Evolutionary conservation across 2,329 filamentous ascomycete genomes (phyloP).

Genomic region (Ophiostoma sp.): DNA sequence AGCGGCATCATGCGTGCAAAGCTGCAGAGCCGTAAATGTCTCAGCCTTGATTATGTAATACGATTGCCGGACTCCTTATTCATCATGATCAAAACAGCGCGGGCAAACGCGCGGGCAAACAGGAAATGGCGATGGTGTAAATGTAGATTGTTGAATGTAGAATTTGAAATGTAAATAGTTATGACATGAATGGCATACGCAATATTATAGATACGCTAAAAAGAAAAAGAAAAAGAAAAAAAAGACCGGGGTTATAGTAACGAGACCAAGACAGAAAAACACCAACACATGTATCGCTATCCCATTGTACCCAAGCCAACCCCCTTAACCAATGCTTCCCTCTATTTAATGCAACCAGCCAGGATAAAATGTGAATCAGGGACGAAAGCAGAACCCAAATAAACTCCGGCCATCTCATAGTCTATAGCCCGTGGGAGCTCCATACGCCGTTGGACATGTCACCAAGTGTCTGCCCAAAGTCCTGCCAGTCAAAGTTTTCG

Average conservation of each 20-base stretch:
- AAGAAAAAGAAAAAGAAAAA: neutral
- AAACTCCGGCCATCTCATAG: neutral
- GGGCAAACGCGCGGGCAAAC: no score
- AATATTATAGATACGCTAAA: neutral
- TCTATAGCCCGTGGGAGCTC: constrained; percentile 26
- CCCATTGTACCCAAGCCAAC: neutral
- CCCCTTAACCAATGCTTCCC: neutral
- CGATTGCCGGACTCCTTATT: no score
- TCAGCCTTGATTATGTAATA: no score
- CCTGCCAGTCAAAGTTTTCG: constrained; percentile 37
- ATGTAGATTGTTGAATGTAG: no score
- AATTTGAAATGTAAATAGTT: no score
- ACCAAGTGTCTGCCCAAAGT: constrained; percentile 35
- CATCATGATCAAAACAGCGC: no score
- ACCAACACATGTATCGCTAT: neutral
- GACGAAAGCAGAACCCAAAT: neutral
- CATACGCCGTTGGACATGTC: constrained; percentile 30
- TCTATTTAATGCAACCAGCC: neutral
- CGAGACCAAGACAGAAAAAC: neutral
- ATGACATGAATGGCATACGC: no score
- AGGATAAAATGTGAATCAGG: neutral
- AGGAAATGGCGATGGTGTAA: no score
- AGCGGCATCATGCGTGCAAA: no score
- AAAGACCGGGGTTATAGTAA: constrained; percentile 2
- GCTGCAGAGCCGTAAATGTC: no score